Percentiles rank a stretch among this genome's conserved stretches.
Evolutionary conservation across 148 eudicot species (phyloP).

Genomic region (Camellia granthamiana): DNA sequence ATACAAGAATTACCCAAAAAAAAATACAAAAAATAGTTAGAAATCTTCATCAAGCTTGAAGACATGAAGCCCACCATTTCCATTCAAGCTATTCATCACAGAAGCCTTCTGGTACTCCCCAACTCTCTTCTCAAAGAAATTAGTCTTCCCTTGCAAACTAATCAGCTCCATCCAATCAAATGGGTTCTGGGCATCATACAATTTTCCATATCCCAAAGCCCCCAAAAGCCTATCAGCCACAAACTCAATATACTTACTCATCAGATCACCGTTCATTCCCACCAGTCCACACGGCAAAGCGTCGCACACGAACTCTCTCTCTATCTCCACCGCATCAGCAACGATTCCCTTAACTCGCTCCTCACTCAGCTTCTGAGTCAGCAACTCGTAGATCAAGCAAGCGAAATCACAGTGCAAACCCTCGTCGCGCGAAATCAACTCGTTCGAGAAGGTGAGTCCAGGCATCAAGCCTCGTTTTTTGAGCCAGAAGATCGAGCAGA

Average conservation of each 20-base stretch:
- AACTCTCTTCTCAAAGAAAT: conserved; percentile 27
- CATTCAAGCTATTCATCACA: conserved; percentile 28
- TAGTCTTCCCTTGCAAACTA: conserved; percentile 25
- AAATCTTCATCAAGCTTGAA: conserved; percentile 29
- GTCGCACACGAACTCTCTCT: conserved; percentile 24
- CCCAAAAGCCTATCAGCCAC: conserved; percentile 25
- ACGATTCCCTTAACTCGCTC: conserved; percentile 20
- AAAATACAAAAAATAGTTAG: background rate
- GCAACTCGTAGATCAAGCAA: conserved; percentile 19
- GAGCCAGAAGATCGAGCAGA: conserved; percentile 28
- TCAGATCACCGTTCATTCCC: conserved; percentile 26
- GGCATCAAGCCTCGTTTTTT: conserved; percentile 25
- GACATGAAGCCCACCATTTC: conserved; percentile 15
- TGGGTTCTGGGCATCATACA: conserved; percentile 18
- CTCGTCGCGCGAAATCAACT: conserved; percentile 20
- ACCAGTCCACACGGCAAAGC: conserved; percentile 27
- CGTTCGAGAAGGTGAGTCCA: conserved; percentile 20
- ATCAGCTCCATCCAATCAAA: conserved; percentile 30
- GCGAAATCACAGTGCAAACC: conserved; percentile 26
- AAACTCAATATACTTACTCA: conserved; percentile 17
- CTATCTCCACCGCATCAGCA: conserved; percentile 21
- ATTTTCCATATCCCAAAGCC: conserved; percentile 11
- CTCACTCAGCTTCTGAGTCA: conserved; percentile 20
- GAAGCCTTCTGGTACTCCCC: conserved; percentile 35
- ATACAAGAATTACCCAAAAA: background rate